Conservation (phyloP, 1,284 basidiomycete genomes). For the Cryptococcus sp. region DNA sequence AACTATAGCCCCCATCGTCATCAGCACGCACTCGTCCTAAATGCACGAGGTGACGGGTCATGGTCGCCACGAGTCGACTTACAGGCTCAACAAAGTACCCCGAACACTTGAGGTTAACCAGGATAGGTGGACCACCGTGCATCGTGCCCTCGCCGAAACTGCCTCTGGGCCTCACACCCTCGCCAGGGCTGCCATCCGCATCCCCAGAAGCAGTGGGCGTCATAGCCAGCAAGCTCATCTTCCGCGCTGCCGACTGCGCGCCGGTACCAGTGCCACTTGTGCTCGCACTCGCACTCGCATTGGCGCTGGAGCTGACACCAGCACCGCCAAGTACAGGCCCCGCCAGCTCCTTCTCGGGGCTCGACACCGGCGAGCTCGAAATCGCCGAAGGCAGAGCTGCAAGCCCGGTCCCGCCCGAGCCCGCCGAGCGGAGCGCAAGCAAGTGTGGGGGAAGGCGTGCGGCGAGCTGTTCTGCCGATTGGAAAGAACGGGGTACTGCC, state of each 20-base stretch:
- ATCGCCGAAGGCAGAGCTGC: conserved; percentile 22
- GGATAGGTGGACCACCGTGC: conserved; percentile 60
- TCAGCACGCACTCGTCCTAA: too few species aligned
- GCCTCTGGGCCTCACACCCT: background rate
- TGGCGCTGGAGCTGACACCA: conserved; percentile 3
- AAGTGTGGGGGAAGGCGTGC: conserved; percentile 44
- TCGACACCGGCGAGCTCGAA: conserved; percentile 20
- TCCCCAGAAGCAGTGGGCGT: conserved; percentile 23
- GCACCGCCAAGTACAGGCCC: background rate
- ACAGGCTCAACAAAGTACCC: conserved; percentile 96
- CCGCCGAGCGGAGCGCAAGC: conserved; percentile 33
- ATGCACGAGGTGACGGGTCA: background rate
- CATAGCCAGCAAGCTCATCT: conserved; percentile 35
- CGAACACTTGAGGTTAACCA: conserved; percentile 75
- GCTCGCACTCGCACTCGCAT: background rate
- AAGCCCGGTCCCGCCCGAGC: conserved; percentile 4
- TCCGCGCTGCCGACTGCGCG: conserved; percentile 14
- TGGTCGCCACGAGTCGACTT: conserved; percentile 38
- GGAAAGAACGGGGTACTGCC: conserved; percentile 9
- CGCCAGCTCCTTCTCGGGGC: conserved; percentile 24
- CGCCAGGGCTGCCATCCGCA: conserved; percentile 7
- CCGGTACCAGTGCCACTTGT: background rate
- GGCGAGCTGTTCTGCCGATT: conserved; percentile 37
- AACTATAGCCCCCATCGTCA: conserved; percentile 54
- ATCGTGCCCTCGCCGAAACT: background rate